Evolutionary conservation across 176 grass and related monocot species (phyloP).

Genomic region (Bothriochloa decipiens): DNA sequence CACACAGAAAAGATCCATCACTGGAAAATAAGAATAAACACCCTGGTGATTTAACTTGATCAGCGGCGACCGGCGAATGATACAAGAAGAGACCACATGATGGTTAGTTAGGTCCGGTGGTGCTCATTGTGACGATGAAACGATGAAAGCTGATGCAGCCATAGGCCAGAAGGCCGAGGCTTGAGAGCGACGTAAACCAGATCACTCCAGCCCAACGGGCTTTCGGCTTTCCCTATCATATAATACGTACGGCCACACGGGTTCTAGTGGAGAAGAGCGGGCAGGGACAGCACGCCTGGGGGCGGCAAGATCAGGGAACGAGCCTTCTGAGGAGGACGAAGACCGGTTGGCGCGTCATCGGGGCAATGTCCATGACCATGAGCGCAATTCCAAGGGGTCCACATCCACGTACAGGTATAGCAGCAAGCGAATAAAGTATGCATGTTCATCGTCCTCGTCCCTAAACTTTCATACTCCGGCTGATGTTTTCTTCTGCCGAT

Average conservation of each 20-base stretch:
- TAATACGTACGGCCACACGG: not conserved
- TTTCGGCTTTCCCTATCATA: not conserved
- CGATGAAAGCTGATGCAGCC: not conserved
- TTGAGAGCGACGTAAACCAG: constrained; percentile 35
- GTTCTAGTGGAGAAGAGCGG: not conserved
- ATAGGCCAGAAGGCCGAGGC: not conserved
- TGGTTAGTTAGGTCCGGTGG: too few relatives aligned
- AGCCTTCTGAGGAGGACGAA: constrained; percentile 6
- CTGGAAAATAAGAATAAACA: too few relatives aligned
- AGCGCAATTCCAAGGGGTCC: not conserved
- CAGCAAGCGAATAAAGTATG: not conserved
- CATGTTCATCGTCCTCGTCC: not conserved
- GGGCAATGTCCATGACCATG: not conserved
- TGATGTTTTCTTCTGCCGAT: too few relatives aligned
- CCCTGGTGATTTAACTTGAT: not conserved
- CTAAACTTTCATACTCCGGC: too few relatives aligned
- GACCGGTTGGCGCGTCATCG: constrained; percentile 1
- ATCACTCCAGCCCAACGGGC: not conserved
- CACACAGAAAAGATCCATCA: too few relatives aligned
- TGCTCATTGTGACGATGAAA: not conserved
- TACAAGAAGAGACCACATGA: not conserved
- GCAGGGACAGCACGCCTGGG: not conserved
- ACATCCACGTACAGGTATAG: not conserved
- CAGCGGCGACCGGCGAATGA: not conserved
- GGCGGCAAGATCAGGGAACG: constrained; percentile 30